A percentile compares a stretch with the other conserved stretches of the same genome.
Conservation (phyloP, 345 rosid species). For the Salix exigua region DNA sequence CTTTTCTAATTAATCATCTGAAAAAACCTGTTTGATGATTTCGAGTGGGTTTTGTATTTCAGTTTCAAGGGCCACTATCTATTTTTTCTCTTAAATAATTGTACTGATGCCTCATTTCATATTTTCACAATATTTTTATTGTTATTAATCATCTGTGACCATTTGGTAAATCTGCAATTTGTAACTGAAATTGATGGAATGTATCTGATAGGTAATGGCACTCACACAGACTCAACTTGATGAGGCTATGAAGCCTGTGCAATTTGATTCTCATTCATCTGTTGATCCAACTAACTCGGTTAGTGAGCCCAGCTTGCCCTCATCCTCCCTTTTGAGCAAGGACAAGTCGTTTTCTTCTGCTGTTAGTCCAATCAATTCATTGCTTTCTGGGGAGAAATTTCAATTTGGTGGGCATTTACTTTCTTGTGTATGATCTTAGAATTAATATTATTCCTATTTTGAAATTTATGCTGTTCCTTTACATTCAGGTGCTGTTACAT, state of each 20-base stretch:
- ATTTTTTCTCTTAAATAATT: neutral
- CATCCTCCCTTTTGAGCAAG: conserved; percentile 51
- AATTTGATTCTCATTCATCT: conserved; percentile 61
- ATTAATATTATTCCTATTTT: neutral
- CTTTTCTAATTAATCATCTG: neutral
- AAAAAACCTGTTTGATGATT: neutral
- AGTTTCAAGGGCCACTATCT: neutral
- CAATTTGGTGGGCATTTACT: conserved; percentile 71
- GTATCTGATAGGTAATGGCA: conserved; percentile 61
- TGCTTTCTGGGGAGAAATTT: conserved; percentile 93
- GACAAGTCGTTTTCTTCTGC: conserved; percentile 63
- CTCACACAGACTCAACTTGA: conserved; percentile 84
- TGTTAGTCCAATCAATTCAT: conserved; percentile 68
- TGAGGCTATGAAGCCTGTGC: conserved; percentile 80
- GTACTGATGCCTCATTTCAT: neutral
- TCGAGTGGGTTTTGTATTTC: neutral
- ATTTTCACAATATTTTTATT: neutral
- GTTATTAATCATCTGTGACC: neutral
- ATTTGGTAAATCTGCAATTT: neutral
- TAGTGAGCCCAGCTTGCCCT: conserved; percentile 44
- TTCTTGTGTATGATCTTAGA: conserved; percentile 3
- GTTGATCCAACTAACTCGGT: conserved; percentile 50
- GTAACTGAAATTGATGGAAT: conserved; percentile 10
- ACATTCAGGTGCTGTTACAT: conserved; percentile 80
- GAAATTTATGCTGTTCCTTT: conserved; percentile 10